A percentile compares a stretch with the other conserved stretches of the same genome.
These are phyloP conservation scores for Rhodofomes roseus DNA, from an alignment of 1,284 basidiomycete genomes.

Conservation along the genomic window DNA sequence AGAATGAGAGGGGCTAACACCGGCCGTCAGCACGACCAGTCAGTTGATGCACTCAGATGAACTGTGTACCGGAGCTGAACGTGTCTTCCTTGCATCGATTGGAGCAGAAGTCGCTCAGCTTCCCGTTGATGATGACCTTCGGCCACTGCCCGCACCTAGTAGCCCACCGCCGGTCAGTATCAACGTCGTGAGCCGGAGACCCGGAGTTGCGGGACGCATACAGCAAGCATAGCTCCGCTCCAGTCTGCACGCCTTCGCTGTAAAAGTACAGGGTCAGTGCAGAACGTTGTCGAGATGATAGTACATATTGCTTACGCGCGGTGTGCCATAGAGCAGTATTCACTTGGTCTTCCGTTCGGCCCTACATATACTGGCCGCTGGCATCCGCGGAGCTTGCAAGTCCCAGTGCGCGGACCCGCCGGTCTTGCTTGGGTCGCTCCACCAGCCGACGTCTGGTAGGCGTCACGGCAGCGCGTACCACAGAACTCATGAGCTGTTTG, in stretches of 20 bases:
- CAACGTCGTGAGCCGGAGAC: too few relatives aligned
- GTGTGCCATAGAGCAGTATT: conserved; percentile 16
- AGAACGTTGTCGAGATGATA: too few relatives aligned
- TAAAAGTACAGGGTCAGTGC: not conserved
- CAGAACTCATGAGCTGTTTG: conserved; percentile 20
- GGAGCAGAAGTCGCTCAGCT: conserved; percentile 24
- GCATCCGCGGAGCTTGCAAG: conserved; percentile 6
- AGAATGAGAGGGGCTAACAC: not conserved
- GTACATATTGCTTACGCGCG: too few relatives aligned
- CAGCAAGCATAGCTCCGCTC: not conserved
- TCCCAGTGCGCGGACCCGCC: not conserved
- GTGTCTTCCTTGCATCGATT: conserved; percentile 13
- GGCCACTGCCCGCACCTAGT: conserved; percentile 19
- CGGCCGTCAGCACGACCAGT: not conserved
- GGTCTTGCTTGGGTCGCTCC: not conserved
- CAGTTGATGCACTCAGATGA: not conserved
- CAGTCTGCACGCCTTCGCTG: not conserved
- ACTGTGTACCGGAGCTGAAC: conserved; percentile 5
- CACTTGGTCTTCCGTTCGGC: conserved; percentile 6
- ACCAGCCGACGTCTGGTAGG: conserved; percentile 7
- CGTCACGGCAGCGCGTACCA: conserved; percentile 15
- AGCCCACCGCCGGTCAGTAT: not conserved
- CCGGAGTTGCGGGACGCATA: not conserved
- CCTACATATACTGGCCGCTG: conserved; percentile 10
- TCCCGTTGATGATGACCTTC: conserved; percentile 14